These are phyloP conservation scores for Penicillium janthinellum DNA, from an alignment of 2,329 filamentous ascomycete genomes.

Conservation along the genomic window DNA sequence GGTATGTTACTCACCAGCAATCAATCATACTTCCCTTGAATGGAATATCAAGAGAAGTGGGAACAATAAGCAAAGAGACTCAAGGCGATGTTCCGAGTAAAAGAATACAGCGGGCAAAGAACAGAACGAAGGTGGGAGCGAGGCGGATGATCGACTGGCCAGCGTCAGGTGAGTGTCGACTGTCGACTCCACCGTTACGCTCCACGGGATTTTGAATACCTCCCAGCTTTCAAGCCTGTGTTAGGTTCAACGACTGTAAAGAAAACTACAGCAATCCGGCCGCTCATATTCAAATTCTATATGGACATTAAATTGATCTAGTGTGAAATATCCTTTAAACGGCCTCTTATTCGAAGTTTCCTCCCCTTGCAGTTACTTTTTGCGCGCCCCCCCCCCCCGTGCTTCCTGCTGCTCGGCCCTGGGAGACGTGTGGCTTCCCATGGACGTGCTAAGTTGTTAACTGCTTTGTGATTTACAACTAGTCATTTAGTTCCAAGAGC, in stretches of 20 bases:
- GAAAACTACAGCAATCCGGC: no score
- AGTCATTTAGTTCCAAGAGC: not conserved
- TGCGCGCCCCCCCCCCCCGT: slow-evolving; percentile 7
- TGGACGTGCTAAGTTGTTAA: not conserved
- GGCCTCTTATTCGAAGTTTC: not conserved
- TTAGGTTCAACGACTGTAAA: not conserved
- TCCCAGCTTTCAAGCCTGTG: not conserved
- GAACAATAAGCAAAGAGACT: not conserved
- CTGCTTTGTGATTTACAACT: not conserved
- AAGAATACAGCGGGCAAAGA: not conserved
- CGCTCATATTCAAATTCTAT: not conserved
- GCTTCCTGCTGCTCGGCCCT: slow-evolving; percentile 13
- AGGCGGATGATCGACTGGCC: slow-evolving; percentile 11
- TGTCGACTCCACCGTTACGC: not conserved
- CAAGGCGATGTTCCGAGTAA: not conserved
- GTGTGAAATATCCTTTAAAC: not conserved
- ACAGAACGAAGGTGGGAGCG: not conserved
- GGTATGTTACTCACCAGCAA: not conserved
- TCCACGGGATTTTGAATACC: not conserved
- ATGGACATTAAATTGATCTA: not conserved
- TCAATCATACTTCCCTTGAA: not conserved
- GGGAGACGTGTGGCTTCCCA: not conserved
- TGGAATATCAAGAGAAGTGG: not conserved
- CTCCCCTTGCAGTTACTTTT: not conserved
- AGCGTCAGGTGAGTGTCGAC: slow-evolving; percentile 13